phyloP scores from a whole-genome alignment of 257 asterid species.

The Rubia yunnanensis region DNA sequence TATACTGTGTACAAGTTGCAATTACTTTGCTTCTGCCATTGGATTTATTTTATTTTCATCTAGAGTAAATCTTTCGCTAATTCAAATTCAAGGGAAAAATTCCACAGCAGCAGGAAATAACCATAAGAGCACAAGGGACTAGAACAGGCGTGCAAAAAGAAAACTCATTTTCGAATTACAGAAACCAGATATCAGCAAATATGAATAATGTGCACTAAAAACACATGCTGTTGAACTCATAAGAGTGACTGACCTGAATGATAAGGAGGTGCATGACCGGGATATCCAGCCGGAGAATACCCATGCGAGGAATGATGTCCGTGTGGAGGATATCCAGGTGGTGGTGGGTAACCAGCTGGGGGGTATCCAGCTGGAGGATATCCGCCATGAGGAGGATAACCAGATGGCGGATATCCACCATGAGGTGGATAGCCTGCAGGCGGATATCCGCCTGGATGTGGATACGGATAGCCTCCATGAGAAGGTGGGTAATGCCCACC shows the following conservation, averaged over 20 bases:
- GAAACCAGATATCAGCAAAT: background rate
- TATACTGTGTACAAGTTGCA: background rate
- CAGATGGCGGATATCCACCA: slow-evolving; percentile 32
- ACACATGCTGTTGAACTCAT: background rate
- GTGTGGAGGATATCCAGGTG: slow-evolving; percentile 24
- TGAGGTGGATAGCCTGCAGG: slow-evolving; percentile 28
- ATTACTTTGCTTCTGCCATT: background rate
- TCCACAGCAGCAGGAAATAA: background rate
- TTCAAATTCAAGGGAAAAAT: background rate
- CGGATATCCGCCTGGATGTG: slow-evolving; percentile 35
- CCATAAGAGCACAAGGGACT: background rate
- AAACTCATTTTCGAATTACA: background rate
- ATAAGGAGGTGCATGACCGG: slow-evolving; percentile 31
- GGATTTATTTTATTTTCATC: background rate
- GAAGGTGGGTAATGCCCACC: slow-evolving; percentile 19
- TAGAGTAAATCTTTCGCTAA: too few species aligned
- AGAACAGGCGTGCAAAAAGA: background rate
- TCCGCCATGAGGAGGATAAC: slow-evolving; percentile 19
- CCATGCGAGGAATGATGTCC: slow-evolving; percentile 49
- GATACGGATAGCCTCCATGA: slow-evolving; percentile 38
- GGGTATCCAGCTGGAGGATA: slow-evolving; percentile 25
- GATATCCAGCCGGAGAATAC: slow-evolving; percentile 48
- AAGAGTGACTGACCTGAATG: slow-evolving; percentile 29
- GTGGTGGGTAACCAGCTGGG: slow-evolving; percentile 41
- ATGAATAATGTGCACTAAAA: background rate